Evolutionary conservation across 768 basidiomycete genomes (phyloP), one percentile per base, ranked within the genome.

Genomic region (Lyophyllum decastes): DNA sequence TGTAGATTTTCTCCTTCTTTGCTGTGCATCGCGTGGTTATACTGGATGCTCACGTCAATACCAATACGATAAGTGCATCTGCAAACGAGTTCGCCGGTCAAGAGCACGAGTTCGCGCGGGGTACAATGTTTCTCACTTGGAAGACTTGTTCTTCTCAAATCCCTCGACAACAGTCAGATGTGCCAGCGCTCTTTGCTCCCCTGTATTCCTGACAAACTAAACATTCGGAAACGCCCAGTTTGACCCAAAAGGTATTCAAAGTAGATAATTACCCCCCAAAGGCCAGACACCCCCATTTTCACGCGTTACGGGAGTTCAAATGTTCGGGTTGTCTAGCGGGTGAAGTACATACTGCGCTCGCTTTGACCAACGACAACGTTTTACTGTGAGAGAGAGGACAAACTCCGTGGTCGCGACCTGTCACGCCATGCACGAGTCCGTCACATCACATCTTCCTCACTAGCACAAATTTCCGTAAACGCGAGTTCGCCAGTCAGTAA

Each of bases 1-100:
- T 87, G 85, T 2, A 87, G 89, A 58, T 91, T 91, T 66, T 90
- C 87, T 19, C 90, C 89, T 57, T 81, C 82, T 61, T 72, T 76
- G 33, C 84, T 82, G 54, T 79, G 77, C 0, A 77, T 70, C 2
- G 82, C 81, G 60, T 90, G 88, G 56, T 80, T 81, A 63, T 86
- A 84, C 86, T 85, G 87, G 49, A 88, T 86, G 35, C 82, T 83
- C 16, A 86, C 88, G 60, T 90, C 89, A 41, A 90, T 83, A 8
- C 88, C 89, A 54, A 90, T 75, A 40, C 85, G 79, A 57, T 67
- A 88, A 73, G 46, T 86, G 78, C 17, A 85, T 82, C 64, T 71
- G 52, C 11, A 27, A 11, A 4, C 11, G 43, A 8, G 21, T 54
- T 52, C 5, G 46, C 26, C 21, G 46, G 44, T 22, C 33, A 33